phyloP scores from a whole-genome alignment of 176 grass and related monocot species.

The Carex scoparia region DNA sequence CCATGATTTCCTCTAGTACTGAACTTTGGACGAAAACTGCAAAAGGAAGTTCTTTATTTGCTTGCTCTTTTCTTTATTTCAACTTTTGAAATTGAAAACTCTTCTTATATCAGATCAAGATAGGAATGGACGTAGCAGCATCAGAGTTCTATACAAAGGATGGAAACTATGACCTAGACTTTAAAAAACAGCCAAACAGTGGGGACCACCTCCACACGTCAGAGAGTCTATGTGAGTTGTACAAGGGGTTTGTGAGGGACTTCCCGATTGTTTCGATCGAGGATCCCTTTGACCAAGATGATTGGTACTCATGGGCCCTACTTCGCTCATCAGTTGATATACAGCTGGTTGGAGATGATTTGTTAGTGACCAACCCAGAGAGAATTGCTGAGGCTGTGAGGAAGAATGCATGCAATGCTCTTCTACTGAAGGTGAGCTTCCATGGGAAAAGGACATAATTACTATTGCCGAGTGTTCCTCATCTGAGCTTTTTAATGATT shows the following conservation, averaged over 20 bases:
- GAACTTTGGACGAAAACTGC: background rate
- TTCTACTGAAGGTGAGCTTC: constrained; percentile 73
- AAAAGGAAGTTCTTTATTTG: background rate
- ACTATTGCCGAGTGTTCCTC: background rate
- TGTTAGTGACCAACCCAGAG: constrained; percentile 95
- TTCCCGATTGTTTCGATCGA: constrained; percentile 98
- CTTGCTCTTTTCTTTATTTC: background rate
- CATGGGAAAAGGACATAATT: background rate
- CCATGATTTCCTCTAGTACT: background rate
- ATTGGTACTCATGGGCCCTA: constrained; percentile 84
- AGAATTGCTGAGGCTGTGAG: constrained; percentile 76
- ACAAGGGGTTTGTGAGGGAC: constrained; percentile 77
- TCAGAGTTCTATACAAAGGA: constrained; percentile 94
- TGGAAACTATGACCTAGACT: constrained; percentile 81
- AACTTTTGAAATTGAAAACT: constrained; percentile 3
- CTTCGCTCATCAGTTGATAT: constrained; percentile 80
- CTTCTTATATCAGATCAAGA: constrained; percentile 70
- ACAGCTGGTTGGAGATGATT: constrained; percentile 91
- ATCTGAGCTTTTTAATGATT: background rate
- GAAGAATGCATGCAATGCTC: constrained; percentile 92
- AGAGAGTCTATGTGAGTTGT: constrained; percentile 58
- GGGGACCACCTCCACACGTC: constrained; percentile 59
- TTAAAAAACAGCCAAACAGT: constrained; percentile 93
- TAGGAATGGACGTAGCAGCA: constrained; percentile 97
- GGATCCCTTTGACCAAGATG: constrained; percentile 99